These are phyloP conservation scores for Suillus bovinus DNA, from an alignment of 768 basidiomycete species.

Conservation along the genomic window DNA sequence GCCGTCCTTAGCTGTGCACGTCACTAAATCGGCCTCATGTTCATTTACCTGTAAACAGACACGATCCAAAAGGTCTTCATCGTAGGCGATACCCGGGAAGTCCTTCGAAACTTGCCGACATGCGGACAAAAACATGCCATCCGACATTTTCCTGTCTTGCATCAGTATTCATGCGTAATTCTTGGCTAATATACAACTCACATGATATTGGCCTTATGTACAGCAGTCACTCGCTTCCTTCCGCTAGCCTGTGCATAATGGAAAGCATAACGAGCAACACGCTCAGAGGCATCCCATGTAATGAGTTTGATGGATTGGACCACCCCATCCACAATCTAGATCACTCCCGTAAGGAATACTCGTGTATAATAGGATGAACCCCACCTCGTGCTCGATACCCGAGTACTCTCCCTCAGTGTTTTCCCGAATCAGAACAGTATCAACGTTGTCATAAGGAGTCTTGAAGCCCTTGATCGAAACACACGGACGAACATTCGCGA, in stretches of 20 bases:
- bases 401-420: slow-evolving; percentile 99
- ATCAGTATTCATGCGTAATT: slow-evolving; percentile 16
- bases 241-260: slow-evolving; percentile 91
- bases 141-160: slow-evolving; percentile 92
- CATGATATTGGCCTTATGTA: slow-evolving; percentile 99
- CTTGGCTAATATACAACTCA: slow-evolving; percentile 37
- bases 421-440: slow-evolving; percentile 97
- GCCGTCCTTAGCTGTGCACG: not conserved
- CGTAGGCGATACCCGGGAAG: slow-evolving; percentile 90
- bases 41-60: slow-evolving; percentile 81
- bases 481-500: slow-evolving; percentile 98
- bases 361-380: slow-evolving; percentile 15
- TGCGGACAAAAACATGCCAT: slow-evolving; percentile 98
- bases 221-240: slow-evolving; percentile 92
- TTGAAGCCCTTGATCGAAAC: slow-evolving; percentile 95
- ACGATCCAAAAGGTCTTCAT: slow-evolving; percentile 96
- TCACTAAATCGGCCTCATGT: not conserved
- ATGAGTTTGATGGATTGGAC: slow-evolving; percentile 99
- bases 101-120: slow-evolving; percentile 96
- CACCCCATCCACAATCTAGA: slow-evolving; percentile 92
- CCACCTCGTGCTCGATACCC: slow-evolving; percentile 97
- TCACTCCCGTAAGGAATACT: slow-evolving; percentile 15
- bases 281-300: slow-evolving; percentile 98
- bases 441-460: slow-evolving; percentile 97
- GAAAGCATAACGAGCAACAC: slow-evolving; percentile 98